Evolutionary conservation across 805 yeast genomes (phyloP).

Genomic region (Candida rishiriensis): DNA sequence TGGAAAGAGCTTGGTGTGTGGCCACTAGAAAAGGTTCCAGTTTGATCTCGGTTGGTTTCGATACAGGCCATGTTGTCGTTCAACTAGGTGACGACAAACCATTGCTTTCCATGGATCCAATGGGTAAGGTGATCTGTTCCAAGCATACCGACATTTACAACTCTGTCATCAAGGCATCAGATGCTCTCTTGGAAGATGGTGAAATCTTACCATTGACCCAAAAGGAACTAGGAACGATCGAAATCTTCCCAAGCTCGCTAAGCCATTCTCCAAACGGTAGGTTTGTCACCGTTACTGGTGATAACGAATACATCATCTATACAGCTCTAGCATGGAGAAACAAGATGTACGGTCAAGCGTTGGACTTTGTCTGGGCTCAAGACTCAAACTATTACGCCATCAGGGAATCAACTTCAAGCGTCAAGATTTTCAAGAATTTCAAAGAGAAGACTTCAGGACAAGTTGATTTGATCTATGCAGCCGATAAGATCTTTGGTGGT

Average conservation of each 20-base stretch:
- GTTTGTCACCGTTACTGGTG: conserved; percentile 95
- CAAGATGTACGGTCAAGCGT: conserved; percentile 84
- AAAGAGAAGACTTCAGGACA: conserved; percentile 65
- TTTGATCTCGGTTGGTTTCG: conserved; percentile 87
- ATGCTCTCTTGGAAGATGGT: conserved; percentile 71
- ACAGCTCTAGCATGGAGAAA: conserved; percentile 98
- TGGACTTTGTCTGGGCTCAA: conserved; percentile 92
- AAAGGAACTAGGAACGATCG: conserved; percentile 92
- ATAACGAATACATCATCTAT: conserved; percentile 93
- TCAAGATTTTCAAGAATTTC: conserved; percentile 78
- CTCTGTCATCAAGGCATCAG: conserved; percentile 65
- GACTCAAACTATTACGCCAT: conserved; percentile 86
- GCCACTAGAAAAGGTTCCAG: conserved; percentile 70
- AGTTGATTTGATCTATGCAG: conserved; percentile 63
- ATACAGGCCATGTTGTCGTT: conserved; percentile 85
- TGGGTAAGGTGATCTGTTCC: conserved; percentile 88
- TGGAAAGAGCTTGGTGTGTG: conserved; percentile 97
- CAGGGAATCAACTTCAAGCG: conserved; percentile 60
- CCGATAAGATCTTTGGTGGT: conserved; percentile 84
- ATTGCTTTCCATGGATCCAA: conserved; percentile 84
- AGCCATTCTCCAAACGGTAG: conserved; percentile 96
- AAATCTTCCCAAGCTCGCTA: conserved; percentile 83
- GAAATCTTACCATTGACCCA: conserved; percentile 71
- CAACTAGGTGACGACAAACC: conserved; percentile 95
- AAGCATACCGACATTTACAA: conserved; percentile 87